Base-by-base conservation (phyloP, 2,329 filamentous ascomycete species). In the Colletotrichum aenigma region DNA sequence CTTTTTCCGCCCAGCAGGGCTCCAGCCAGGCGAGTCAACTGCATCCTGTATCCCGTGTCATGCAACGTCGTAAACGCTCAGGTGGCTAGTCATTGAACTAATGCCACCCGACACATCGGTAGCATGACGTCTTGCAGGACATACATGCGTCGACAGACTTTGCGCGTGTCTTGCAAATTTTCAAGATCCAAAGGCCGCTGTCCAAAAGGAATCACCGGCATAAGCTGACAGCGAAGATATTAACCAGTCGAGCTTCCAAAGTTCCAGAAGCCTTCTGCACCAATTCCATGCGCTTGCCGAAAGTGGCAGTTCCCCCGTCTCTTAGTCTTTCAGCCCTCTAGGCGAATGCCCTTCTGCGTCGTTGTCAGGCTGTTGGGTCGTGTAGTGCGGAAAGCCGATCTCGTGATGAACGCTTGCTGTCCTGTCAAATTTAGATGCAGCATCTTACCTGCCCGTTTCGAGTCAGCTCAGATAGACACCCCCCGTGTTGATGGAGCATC, bases 241-340 rank as follows among this genome's bases (percentile, higher is more conserved):
- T 26, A 61, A 30, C n/a, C 21, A 30, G 26, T 28, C 21, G 15
- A n/a, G 56, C 58, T 75, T 73, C 73, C 26, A 32, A 65, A 65
- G 73, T 75, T 75, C 73, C 21, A 32, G 70, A 68, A 75, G 8
- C 18, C 56, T 75, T 75, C 73, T 65, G 62, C 64, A 36, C 58
- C 15, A 26, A 16, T 75, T 75, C 70, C 24, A 73, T 55, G 26
- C 58, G 48, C 70, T 75, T 75, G 73, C 73, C 73, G n/a, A 48
- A 75, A 68, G 70, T 26, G 43, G 73, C 26, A 73, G 16, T 58
- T 65, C 43, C 38, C 28, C 56, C 73, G 62, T 30, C 30, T 26
- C 60, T 15, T 32, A 38, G 52, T 24, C 16, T n/a, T 26, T 58
- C 55, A 26, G 32, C 30, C n/a, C n/a, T 64, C 32, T 13, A 64